Percentiles rank a stretch among this genome's conserved stretches.
Evolutionary conservation across 345 rosid species (phyloP).

Genomic region (Citropsis articulata): DNA sequence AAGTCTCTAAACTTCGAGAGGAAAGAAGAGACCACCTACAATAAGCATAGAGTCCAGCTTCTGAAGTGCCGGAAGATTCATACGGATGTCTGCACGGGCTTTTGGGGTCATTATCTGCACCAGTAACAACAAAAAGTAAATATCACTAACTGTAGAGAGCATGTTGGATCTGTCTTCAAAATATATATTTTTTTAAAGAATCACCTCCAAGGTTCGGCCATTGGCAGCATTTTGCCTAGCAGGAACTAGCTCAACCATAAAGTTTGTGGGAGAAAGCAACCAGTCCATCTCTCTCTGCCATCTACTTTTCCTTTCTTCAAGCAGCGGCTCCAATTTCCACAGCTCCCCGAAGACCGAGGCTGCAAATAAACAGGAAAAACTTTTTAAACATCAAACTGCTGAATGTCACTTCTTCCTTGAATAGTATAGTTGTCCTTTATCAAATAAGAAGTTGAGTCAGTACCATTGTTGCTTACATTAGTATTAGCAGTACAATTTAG

Average conservation of each 20-base stretch:
- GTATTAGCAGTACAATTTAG: background rate
- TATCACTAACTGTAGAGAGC: constrained; percentile 12
- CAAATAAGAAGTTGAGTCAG: background rate
- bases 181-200: background rate
- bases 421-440: background rate
- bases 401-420: background rate
- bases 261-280: constrained; percentile 89
- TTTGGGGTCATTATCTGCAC: constrained; percentile 93
- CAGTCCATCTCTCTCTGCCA: constrained; percentile 96
- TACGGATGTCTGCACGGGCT: constrained; percentile 84
- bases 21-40: constrained; percentile 46
- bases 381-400: background rate
- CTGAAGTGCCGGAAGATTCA: constrained; percentile 96
- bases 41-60: constrained; percentile 91
- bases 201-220: constrained; percentile 83
- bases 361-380: constrained; percentile 24
- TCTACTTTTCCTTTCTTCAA: constrained; percentile 68
- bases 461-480: background rate
- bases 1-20: background rate
- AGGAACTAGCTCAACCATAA: constrained; percentile 96
- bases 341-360: constrained; percentile 92
- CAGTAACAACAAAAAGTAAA: constrained; percentile 24
- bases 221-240: constrained; percentile 79
- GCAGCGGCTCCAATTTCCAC: constrained; percentile 91
- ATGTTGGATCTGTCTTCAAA: background rate